phyloP scores from a whole-genome alignment of 2,329 filamentous ascomycete species.

The Penicillium glabrum region DNA sequence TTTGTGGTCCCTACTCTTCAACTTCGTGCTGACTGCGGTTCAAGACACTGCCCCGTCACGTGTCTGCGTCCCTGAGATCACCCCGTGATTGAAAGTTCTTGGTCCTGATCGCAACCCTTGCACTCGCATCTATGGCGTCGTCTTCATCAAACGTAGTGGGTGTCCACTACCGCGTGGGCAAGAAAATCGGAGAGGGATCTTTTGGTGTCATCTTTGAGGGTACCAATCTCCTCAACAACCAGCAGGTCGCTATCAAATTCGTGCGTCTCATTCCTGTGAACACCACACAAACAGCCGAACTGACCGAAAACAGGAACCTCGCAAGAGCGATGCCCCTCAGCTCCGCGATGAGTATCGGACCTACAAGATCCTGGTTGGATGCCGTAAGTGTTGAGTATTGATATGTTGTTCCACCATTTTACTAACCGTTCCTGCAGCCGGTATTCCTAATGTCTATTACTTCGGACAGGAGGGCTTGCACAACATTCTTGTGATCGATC shows the following conservation, averaged over 20 bases:
- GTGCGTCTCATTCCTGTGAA: slow-evolving; percentile 55
- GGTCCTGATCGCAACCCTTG: slow-evolving; percentile 11
- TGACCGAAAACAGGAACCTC: slow-evolving; percentile 71
- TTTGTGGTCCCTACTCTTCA: neutral
- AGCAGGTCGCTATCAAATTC: slow-evolving; percentile 99
- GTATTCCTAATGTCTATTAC: slow-evolving; percentile 99
- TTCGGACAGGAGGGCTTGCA: slow-evolving; percentile 98
- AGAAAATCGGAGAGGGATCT: slow-evolving; percentile 98
- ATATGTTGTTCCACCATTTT: neutral
- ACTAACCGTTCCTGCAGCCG: slow-evolving; percentile 61
- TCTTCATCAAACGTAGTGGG: slow-evolving; percentile 96
- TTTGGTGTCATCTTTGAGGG: slow-evolving; percentile 99
- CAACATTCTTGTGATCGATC: slow-evolving; percentile 97
- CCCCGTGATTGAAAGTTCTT: slow-evolving; percentile 17
- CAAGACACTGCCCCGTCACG: slow-evolving; percentile 18
- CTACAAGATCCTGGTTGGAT: slow-evolving; percentile 98
- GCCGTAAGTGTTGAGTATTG: slow-evolving; percentile 68
- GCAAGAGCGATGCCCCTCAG: slow-evolving; percentile 98
- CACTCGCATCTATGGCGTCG: slow-evolving; percentile 64
- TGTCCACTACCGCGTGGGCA: slow-evolving; percentile 97
- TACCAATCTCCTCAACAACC: slow-evolving; percentile 97
- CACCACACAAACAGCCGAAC: neutral
- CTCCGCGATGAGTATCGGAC: slow-evolving; percentile 97
- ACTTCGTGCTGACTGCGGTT: slow-evolving; percentile 18
- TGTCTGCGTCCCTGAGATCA: slow-evolving; percentile 20